phyloP scores from a whole-genome alignment of 305 asterid species.

The Salvia sclarea region DNA sequence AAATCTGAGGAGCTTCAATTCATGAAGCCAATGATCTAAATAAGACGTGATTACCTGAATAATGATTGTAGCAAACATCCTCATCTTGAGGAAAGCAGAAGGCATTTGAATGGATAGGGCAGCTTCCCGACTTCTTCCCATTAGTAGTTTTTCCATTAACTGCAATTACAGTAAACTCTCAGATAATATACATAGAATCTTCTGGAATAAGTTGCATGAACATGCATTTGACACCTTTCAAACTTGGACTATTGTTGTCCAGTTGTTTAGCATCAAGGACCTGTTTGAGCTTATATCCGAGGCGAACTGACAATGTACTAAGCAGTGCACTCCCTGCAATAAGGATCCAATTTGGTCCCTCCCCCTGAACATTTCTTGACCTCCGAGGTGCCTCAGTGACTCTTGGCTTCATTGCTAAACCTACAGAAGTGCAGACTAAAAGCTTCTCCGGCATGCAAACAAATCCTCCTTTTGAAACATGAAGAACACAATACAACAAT shows the following conservation, averaged over 20 bases:
- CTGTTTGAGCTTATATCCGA: constrained; percentile 87
- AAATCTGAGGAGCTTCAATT: neutral
- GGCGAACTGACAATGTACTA: constrained; percentile 77
- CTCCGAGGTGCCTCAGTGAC: constrained; percentile 47
- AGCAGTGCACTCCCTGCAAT: constrained; percentile 85
- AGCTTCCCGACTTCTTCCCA: constrained; percentile 53
- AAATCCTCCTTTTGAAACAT: constrained; percentile 28
- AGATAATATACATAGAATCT: constrained; percentile 20
- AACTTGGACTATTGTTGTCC: constrained; percentile 42
- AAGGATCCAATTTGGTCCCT: constrained; percentile 84
- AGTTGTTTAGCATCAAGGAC: constrained; percentile 62
- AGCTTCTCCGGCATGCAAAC: constrained; percentile 33
- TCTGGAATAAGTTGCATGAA: constrained; percentile 4
- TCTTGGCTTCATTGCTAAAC: constrained; percentile 62
- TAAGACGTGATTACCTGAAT: constrained; percentile 32
- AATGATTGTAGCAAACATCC: constrained; percentile 55
- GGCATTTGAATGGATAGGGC: constrained; percentile 55
- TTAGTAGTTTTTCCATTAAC: constrained; percentile 55
- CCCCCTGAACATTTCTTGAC: constrained; percentile 54
- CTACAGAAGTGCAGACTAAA: constrained; percentile 30
- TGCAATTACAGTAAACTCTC: constrained; percentile 45
- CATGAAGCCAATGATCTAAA: neutral
- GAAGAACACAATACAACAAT: constrained; percentile 15
- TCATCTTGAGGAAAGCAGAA: constrained; percentile 62
- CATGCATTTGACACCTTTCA: constrained; percentile 49